Base-by-base conservation (phyloP, 495 filamentous ascomycete genomes). In the Diplogelasinospora grovesii region DNA sequence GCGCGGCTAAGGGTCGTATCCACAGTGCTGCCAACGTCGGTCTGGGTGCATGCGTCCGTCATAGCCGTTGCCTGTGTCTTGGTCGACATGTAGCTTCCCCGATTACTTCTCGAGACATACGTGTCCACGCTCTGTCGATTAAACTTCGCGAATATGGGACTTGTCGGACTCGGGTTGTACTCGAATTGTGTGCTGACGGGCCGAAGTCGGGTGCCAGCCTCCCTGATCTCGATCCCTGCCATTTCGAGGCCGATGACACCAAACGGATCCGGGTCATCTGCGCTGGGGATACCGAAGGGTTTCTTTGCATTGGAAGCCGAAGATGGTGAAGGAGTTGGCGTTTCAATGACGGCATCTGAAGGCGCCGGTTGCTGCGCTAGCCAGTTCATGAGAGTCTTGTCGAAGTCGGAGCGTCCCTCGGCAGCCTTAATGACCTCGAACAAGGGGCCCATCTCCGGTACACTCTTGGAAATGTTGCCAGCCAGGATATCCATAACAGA, bases 211-310 rank as follows among this genome's bases (percentile, higher is more conserved):
- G 83, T 82, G 14, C 86, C 86, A 11, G 88, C 88, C 68, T 94
- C 89, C 30, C 83, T 74, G 49, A 95, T 89, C 50, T 88, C 83
- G 32, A 95, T 69, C 7, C 89, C 89, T 50, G 83, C 81, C 49
- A 83, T 79, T 60, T 92, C 83, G 26, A 95, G 64, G 21, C 89
- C 87, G 21, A 85, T 77, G 15, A 95, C 85, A 14, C 89, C 89
- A 54, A 82, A 95, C 10, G 89, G 89, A 57, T 95, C 89, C 20
- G 89, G 87, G 42, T 87, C 83, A 30, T 87, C 82, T 3, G 66
- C 57, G 29, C 81, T 79, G 3, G 88, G 89, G 11, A 95, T 66
- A 3, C 89, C 87, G 58, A 95, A 95, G 5, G 64, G 50, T 9
- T 54, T 58, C 2, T 53, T 15, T 3, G 32, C 28, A 34, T 64